These are phyloP conservation scores for Xylaria sp. DNA, from an alignment of 2,329 filamentous ascomycete genomes.

Conservation along the genomic window DNA sequence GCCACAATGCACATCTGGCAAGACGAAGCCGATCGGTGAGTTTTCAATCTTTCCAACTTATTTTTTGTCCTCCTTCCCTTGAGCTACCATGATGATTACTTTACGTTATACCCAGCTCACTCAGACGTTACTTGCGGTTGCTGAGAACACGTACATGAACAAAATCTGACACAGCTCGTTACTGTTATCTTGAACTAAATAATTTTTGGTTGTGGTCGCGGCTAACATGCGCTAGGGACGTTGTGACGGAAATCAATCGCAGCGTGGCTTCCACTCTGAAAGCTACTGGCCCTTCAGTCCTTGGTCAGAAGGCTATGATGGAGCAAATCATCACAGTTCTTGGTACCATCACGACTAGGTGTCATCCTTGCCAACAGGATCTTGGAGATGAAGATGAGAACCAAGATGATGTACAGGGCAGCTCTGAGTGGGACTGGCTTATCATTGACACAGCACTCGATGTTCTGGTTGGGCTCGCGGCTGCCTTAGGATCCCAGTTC, in stretches of 20 bases:
- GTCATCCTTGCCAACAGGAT: conserved; percentile 92
- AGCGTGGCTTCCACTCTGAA: conserved; percentile 90
- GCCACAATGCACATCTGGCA: conserved; percentile 85
- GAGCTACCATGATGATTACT: conserved; percentile 76
- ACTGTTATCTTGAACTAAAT: background rate
- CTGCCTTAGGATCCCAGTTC: conserved; percentile 81
- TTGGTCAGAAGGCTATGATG: conserved; percentile 74
- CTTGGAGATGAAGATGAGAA: conserved; percentile 81
- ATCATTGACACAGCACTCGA: conserved; percentile 94
- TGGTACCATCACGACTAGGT: conserved; percentile 81
- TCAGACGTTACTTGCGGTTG: conserved; percentile 90
- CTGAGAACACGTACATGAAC: conserved; percentile 80
- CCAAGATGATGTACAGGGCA: conserved; percentile 73
- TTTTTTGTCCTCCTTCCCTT: conserved; percentile 30
- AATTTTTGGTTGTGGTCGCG: background rate
- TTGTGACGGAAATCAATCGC: conserved; percentile 94
- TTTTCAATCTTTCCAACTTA: conserved; percentile 48
- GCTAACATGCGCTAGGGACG: conserved; percentile 62
- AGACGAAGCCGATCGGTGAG: conserved; percentile 92
- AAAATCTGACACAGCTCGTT: conserved; percentile 47
- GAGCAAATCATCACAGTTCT: conserved; percentile 79
- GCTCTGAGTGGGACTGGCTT: conserved; percentile 97
- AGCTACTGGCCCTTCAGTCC: conserved; percentile 84
- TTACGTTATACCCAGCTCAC: conserved; percentile 99
- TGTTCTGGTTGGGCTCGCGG: conserved; percentile 82